Conservation (phyloP, 176 grass and related monocot species). For the Oryza australiensis region DNA sequence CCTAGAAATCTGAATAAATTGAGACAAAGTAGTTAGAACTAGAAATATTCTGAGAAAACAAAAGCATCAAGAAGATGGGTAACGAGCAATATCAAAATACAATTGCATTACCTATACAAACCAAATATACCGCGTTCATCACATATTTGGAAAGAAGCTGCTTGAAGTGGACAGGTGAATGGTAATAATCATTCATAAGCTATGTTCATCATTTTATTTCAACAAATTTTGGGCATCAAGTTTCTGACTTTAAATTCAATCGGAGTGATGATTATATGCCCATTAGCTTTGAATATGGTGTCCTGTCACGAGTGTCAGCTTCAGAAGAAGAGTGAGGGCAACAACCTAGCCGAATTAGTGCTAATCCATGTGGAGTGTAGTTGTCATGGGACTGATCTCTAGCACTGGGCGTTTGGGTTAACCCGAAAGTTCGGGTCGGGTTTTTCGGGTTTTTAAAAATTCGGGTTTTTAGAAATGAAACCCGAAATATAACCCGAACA, state of each 20-base stretch:
- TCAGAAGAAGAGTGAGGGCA: neutral
- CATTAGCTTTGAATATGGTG: neutral
- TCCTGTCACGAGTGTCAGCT: neutral
- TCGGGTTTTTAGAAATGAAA: no score
- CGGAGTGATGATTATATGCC: neutral
- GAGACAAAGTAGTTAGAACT: constrained; percentile 42
- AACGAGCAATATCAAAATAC: constrained; percentile 13
- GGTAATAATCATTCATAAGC: constrained; percentile 6
- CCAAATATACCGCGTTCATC: neutral
- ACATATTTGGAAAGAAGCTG: constrained; percentile 19
- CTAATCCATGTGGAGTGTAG: neutral
- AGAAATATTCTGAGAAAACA: constrained; percentile 9
- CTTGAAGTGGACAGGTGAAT: constrained; percentile 22
- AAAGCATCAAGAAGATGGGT: constrained; percentile 27
- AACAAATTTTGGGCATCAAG: neutral
- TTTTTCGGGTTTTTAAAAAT: no score
- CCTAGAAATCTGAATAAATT: constrained; percentile 89
- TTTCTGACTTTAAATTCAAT: neutral
- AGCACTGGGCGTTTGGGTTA: no score
- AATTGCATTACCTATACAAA: neutral
- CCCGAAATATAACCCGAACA: no score
- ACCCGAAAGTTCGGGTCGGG: no score
- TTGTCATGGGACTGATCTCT: no score
- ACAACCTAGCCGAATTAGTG: neutral
- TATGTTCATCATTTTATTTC: constrained; percentile 7